phyloP scores from a whole-genome alignment of 345 rosid genomes.

The Populus tremula region DNA sequence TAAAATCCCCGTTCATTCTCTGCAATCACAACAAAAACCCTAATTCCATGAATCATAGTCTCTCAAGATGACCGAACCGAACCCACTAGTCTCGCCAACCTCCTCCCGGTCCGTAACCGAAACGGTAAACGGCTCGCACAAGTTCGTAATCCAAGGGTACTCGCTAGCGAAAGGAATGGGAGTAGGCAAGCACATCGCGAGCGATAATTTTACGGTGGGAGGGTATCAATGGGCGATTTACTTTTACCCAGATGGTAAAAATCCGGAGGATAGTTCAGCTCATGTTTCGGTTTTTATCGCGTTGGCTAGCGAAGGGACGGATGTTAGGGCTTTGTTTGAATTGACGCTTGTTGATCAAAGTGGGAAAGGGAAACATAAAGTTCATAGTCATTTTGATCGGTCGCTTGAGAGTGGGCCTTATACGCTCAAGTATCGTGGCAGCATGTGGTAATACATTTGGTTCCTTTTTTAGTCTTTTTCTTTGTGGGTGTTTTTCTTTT shows the following conservation, averaged over 20 bases:
- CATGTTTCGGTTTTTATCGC: conserved; percentile 69
- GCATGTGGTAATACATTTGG: conserved; percentile 46
- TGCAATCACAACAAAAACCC: not conserved
- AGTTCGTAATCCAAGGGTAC: conserved; percentile 48
- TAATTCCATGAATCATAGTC: not conserved
- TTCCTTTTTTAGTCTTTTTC: not conserved
- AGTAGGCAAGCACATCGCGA: conserved; percentile 61
- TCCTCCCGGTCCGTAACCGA: conserved; percentile 51
- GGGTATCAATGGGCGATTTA: conserved; percentile 70
- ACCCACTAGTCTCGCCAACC: conserved; percentile 28
- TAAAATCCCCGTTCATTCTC: not conserved
- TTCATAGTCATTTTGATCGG: conserved; percentile 72
- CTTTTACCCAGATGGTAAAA: conserved; percentile 70
- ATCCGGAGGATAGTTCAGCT: conserved; percentile 55
- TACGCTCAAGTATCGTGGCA: conserved; percentile 57
- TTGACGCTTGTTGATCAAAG: conserved; percentile 68
- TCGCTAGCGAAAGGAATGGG: conserved; percentile 74
- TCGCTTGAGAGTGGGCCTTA: conserved; percentile 66
- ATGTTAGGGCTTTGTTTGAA: conserved; percentile 63
- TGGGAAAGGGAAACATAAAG: conserved; percentile 67
- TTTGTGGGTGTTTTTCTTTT: not conserved
- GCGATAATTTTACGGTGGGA: conserved; percentile 62
- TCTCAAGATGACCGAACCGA: not conserved
- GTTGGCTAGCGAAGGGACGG: conserved; percentile 65
- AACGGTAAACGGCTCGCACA: conserved; percentile 56